Base-by-base conservation (phyloP, 495 filamentous ascomycete genomes). In the Neurospora hispaniola region DNA sequence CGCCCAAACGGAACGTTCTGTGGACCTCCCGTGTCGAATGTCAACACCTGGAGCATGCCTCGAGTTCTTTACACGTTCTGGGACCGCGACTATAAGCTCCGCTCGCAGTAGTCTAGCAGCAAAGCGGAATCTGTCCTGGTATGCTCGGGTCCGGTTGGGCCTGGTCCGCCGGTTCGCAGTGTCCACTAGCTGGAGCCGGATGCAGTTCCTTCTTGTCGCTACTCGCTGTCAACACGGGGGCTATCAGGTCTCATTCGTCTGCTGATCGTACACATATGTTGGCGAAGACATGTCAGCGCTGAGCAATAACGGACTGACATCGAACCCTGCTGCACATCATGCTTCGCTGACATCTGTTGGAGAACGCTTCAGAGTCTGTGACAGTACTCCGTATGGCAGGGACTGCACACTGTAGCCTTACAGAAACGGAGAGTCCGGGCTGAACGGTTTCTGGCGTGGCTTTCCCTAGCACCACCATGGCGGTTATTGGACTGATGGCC, bases 251-350 rank as follows among this genome's bases (percentile, higher is more conserved):
- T 38, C 14, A 66, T 66, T 66, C 27, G 14, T 66, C 54, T 38
- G 27, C 54, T 66, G 54, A 59, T 59, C 48, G 23, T 59, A 20
- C 48, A 27, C 48, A 27, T 62, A 31, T 59, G 10, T 62, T 27
- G 23, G 54, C 54, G 54, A 62, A 62, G 54, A 62, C 54, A 35
- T 66, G 54, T 66, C 54, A 66, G 27, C 27, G 35, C 54, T 35
- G 27, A 62, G 54, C 54, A 35, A 66, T 9, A 66, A 35, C 54
- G 54, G 54, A 66, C 35, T 35, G 27, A 38, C 69, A 71, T 75
- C 39, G 48, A 78, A 76, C 77, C 77, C 76, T 79, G 77, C 73
- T 72, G 77, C 76, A 75, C 73, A 79, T 79, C 77, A 76, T 75
- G 69, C 62, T 69, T 18, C 42, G 42, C 66, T 69, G 71, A 43